Evolutionary conservation across 164 flowering plant species (phyloP).

Genomic region (Annona squamosa): DNA sequence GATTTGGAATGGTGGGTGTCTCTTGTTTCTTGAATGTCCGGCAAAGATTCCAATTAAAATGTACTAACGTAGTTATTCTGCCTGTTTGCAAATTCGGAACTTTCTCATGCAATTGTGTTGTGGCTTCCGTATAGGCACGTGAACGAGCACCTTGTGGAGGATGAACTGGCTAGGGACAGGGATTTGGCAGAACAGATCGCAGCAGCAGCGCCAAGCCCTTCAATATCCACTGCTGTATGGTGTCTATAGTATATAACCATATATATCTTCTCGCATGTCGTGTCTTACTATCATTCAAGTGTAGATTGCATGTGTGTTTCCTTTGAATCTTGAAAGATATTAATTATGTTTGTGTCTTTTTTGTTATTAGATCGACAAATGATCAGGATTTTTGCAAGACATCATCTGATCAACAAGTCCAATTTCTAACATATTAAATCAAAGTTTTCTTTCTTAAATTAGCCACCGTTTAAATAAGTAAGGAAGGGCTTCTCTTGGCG

Average conservation of each 20-base stretch:
- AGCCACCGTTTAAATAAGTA: too few relatives aligned
- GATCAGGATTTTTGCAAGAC: too few relatives aligned
- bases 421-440: too few relatives aligned
- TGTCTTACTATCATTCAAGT: too few relatives aligned
- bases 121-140: conserved; percentile 11
- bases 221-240: conserved; percentile 7
- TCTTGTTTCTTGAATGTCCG: background rate
- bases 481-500: too few relatives aligned
- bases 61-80: background rate
- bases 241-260: background rate
- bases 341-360: background rate
- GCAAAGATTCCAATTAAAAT: background rate
- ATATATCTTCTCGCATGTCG: too few relatives aligned
- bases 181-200: conserved; percentile 39
- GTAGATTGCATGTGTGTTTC: background rate
- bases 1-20: conserved; percentile 37
- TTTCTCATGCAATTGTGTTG: background rate
- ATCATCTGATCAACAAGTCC: too few relatives aligned
- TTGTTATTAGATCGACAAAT: background rate
- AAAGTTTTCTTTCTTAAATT: too few relatives aligned
- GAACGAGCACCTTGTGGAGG: conserved; percentile 10
- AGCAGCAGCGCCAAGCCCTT: conserved; percentile 21
- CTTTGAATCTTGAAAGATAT: background rate
- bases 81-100: background rate
- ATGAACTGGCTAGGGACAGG: conserved; percentile 10